Base-by-base conservation (phyloP, 2,329 filamentous ascomycete species). In the Epichloe brachyelytri region DNA sequence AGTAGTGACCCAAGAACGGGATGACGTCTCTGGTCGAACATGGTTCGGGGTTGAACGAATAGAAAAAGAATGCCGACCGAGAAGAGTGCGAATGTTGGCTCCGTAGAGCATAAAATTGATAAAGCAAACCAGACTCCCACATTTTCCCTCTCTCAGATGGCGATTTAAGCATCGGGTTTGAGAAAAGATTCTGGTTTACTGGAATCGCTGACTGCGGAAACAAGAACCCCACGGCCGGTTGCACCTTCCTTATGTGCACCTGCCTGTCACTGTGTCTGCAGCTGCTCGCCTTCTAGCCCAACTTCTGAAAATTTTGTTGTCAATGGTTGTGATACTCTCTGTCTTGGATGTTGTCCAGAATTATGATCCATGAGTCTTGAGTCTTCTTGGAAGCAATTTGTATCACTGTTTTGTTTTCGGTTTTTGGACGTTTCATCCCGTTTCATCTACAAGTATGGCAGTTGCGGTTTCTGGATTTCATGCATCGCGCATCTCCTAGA, bases 371-470 rank as follows among this genome's bases (percentile, higher is more conserved):
- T 19, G 38, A 46, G 39, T 46, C 30, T 45, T 43, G 52, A 30
- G 33, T 69, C 68, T 73, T 55, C 55, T 58, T 73, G 71, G 68
- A 67, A 64, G 64, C 62, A 53, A 55, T 58, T 58, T 59, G 56
- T 57, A 59, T 63, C 26, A 36, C n/a, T 34, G 53, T 57, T 56
- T 53, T 60, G 65, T 65, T 62, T 67, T 66, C 59, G 55, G 51
- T 66, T 66, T 65, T 67, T 65, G 59, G 56, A 53, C 51, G 48
- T 56, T 64, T 50, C 44, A 53, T 50, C 54, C 58, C 60, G 57
- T 57, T 17, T 43, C 53, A 59, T 60, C 58, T 53, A 53, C 49
- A 56, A 60, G 45, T 54, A 71, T 71, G 68, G 63, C 66, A 49
- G 58, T 63, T 51, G 57, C 60, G 52, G 59, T 64, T 44, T 53